phyloP scores from a whole-genome alignment of 140 eudicot species.

The Bidens hawaiensis region DNA sequence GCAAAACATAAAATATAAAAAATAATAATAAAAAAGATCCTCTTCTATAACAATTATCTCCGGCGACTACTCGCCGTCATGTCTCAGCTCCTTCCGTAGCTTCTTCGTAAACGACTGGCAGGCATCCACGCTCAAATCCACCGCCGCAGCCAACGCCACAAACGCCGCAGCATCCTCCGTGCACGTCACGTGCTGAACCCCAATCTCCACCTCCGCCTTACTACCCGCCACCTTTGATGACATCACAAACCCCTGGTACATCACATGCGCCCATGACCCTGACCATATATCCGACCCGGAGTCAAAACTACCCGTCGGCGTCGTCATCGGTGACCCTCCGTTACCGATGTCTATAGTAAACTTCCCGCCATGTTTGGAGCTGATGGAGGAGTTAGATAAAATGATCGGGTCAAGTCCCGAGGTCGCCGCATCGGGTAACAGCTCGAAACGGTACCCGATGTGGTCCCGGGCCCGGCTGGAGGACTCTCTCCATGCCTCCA shows the following conservation, averaged over 20 bases:
- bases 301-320: slow-evolving; percentile 60
- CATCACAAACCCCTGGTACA: slow-evolving; percentile 89
- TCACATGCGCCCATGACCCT: slow-evolving; percentile 60
- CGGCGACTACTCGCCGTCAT: slow-evolving; percentile 46
- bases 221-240: slow-evolving; percentile 72
- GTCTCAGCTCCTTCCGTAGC: slow-evolving; percentile 79
- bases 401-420: slow-evolving; percentile 53
- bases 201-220: slow-evolving; percentile 80
- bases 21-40: slow-evolving; percentile 8
- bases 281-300: slow-evolving; percentile 52
- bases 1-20: not conserved
- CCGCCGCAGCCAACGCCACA: slow-evolving; percentile 84
- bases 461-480: slow-evolving; percentile 25
- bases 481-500: slow-evolving; percentile 79
- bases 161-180: slow-evolving; percentile 88
- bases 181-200: slow-evolving; percentile 83
- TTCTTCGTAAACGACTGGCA: slow-evolving; percentile 67
- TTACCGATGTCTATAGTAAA: slow-evolving; percentile 56
- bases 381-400: slow-evolving; percentile 45
- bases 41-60: not conserved
- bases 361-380: slow-evolving; percentile 58
- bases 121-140: slow-evolving; percentile 84
- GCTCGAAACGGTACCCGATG: slow-evolving; percentile 77
- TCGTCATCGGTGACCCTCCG: slow-evolving; percentile 58
- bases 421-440: slow-evolving; percentile 45